These are phyloP conservation scores for Psilocybe cubensis DNA, from an alignment of 768 basidiomycete species.

Conservation along the genomic window DNA sequence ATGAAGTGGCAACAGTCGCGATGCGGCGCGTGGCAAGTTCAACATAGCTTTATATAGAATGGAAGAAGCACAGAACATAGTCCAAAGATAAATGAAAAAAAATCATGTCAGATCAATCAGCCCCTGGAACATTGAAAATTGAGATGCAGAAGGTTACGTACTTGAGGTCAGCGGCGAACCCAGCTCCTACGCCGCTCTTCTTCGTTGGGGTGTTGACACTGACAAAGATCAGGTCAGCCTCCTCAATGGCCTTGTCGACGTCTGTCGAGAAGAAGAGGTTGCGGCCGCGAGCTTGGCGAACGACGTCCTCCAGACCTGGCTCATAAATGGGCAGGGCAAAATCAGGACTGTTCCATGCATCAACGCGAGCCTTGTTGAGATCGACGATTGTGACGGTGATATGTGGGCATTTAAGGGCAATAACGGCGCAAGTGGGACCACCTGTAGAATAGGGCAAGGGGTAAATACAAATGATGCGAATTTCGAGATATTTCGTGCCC, in stretches of 20 bases:
- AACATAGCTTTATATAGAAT: constrained; percentile 71
- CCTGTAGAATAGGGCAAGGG: constrained; percentile 47
- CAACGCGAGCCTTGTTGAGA: constrained; percentile 91
- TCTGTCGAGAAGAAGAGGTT: constrained; percentile 98
- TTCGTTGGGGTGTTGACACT: constrained; percentile 99
- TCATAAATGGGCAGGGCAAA: constrained; percentile 95
- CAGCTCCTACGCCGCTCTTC: constrained; percentile 96
- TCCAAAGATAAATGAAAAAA: constrained; percentile 1
- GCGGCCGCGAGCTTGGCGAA: constrained; percentile 84
- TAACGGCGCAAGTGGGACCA: constrained; percentile 94
- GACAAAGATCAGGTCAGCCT: constrained; percentile 98
- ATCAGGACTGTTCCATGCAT: constrained; percentile 93
- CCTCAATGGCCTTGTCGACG: constrained; percentile 89
- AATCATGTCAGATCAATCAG: constrained; percentile 12
- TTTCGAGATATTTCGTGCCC: constrained; percentile 2
- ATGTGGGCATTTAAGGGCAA: constrained; percentile 91
- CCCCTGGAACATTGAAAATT: constrained; percentile 13
- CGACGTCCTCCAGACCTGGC: constrained; percentile 92
- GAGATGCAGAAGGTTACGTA: constrained; percentile 45
- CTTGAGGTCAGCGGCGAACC: constrained; percentile 99
- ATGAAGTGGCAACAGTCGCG: constrained; percentile 84
- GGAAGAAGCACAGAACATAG: constrained; percentile 7
- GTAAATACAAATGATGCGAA: constrained; percentile 11
- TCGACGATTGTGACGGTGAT: constrained; percentile 98
- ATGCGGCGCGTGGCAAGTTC: constrained; percentile 97